Percentiles rank a stretch among this genome's conserved stretches.
phyloP scores from a whole-genome alignment of 2,329 filamentous ascomycete species.

The Hymenoscyphus linearis region DNA sequence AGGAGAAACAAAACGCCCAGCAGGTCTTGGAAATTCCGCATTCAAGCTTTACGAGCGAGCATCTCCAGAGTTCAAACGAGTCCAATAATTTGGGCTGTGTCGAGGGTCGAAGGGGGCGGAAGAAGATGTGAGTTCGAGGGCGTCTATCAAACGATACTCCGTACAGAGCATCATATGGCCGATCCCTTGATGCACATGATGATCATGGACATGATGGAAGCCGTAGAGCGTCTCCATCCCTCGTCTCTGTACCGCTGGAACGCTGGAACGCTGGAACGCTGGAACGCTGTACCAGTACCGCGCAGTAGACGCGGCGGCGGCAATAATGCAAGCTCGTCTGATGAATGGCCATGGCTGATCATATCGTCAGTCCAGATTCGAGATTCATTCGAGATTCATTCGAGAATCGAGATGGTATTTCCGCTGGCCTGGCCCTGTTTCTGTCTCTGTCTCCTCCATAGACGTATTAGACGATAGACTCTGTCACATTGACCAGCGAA shows the following conservation, averaged over 20 bases:
- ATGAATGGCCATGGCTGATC: neutral
- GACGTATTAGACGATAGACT: no score
- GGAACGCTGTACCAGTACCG: no score
- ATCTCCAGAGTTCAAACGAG: neutral
- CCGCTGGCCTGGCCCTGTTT: slow-evolving; percentile 1
- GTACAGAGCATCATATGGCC: slow-evolving; percentile 1
- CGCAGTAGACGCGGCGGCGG: neutral
- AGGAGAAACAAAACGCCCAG: neutral
- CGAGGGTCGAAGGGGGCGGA: neutral
- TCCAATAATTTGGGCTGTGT: neutral
- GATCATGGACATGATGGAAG: neutral
- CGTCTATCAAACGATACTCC: slow-evolving; percentile 7
- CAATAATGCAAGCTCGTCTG: neutral
- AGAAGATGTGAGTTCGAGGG: slow-evolving; percentile 1
- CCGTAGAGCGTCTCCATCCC: neutral
- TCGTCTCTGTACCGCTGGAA: no score
- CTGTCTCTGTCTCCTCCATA: no score
- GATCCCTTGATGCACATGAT: neutral
- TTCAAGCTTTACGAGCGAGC: neutral
- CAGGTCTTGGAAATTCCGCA: neutral
- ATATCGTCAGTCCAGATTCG: neutral
- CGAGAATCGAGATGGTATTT: slow-evolving; percentile 7
- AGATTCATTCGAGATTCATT: no score
- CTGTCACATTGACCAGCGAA: neutral
- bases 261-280: no score